A percentile compares a stretch with the other conserved stretches of the same genome.
Evolutionary conservation across 768 basidiomycete genomes (phyloP).

Genomic region (Nevesoporus exiguus): DNA sequence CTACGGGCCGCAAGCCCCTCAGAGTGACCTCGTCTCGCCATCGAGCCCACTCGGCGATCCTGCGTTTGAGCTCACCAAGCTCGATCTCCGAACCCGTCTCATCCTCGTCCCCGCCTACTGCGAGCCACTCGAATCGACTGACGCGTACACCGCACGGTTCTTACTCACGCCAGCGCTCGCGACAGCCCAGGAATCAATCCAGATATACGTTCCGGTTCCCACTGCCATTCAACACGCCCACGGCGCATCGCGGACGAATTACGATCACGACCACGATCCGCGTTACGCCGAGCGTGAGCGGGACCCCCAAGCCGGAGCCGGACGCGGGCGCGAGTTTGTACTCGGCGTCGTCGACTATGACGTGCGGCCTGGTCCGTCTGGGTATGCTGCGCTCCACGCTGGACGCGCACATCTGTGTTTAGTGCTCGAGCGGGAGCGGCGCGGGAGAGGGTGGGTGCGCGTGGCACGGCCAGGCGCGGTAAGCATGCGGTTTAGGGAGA

Average conservation of each 20-base stretch:
- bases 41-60: slow-evolving; percentile 19
- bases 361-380: slow-evolving; percentile 16
- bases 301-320: background rate
- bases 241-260: slow-evolving; percentile 1
- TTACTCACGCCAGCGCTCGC: slow-evolving; percentile 21
- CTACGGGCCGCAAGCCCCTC: slow-evolving; percentile 8
- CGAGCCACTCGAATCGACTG: slow-evolving; percentile 18
- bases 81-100: slow-evolving; percentile 17
- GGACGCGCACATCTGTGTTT: slow-evolving; percentile 21
- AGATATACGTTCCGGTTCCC: slow-evolving; percentile 12
- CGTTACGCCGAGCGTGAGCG: slow-evolving; percentile 1
- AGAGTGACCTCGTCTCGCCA: slow-evolving; percentile 9
- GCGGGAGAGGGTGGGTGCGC: slow-evolving; percentile 21
- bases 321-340: slow-evolving; percentile 14
- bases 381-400: slow-evolving; percentile 18
- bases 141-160: slow-evolving; percentile 10
- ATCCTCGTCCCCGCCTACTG: slow-evolving; percentile 22
- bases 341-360: slow-evolving; percentile 26
- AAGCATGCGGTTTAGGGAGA: slow-evolving; percentile 23
- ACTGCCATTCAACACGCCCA: background rate
- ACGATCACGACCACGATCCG: background rate
- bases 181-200: slow-evolving; percentile 18
- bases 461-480: slow-evolving; percentile 20
- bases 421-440: slow-evolving; percentile 22
- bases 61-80: slow-evolving; percentile 22